These are phyloP conservation scores for Neurospora africana DNA, from an alignment of 495 filamentous ascomycete species.

Conservation along the genomic window DNA sequence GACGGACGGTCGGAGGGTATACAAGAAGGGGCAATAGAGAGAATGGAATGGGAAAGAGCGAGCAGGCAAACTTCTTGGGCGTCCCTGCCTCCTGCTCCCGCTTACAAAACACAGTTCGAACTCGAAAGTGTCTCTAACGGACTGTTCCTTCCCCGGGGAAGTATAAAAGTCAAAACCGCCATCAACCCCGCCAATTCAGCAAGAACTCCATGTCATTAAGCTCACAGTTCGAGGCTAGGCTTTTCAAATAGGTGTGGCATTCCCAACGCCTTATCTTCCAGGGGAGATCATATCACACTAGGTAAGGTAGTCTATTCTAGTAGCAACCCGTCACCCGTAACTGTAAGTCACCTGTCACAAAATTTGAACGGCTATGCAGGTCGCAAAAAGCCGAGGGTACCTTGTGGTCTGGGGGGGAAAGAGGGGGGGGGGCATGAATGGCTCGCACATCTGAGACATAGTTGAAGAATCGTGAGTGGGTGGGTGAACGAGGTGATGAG, in stretches of 20 bases:
- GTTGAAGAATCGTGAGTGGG: background rate
- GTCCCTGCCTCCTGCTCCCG: background rate
- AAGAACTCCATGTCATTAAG: background rate
- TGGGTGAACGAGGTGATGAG: background rate
- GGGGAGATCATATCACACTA: background rate
- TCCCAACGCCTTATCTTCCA: background rate
- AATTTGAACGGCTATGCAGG: conserved; percentile 19
- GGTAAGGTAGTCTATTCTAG: background rate
- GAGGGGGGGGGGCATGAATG: background rate
- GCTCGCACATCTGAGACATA: background rate
- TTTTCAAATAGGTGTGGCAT: background rate
- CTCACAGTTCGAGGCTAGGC: background rate
- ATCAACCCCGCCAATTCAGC: background rate
- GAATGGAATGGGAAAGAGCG: background rate
- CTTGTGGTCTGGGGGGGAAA: background rate
- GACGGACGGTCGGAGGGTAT: background rate
- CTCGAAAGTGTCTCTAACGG: background rate
- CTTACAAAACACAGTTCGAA: background rate
- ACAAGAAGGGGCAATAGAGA: background rate
- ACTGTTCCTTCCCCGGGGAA: background rate
- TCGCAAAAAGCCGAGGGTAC: conserved; percentile 6
- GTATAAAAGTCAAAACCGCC: background rate
- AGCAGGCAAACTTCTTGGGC: background rate
- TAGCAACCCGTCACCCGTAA: background rate
- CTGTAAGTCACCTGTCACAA: background rate